Base-by-base conservation (phyloP, 1,139 yeast genomes). In the Sugiyamaella sp. region DNA sequence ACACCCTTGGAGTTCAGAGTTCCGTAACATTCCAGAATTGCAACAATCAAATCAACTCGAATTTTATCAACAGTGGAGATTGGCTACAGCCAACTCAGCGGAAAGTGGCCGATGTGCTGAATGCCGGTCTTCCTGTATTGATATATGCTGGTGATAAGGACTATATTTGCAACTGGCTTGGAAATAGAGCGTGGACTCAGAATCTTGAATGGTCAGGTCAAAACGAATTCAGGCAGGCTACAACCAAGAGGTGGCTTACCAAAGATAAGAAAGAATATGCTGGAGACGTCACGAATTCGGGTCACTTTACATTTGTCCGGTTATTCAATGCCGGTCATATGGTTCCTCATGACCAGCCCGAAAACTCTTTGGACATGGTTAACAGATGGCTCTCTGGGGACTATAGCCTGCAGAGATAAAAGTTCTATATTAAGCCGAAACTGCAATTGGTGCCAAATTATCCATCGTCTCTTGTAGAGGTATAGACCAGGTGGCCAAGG, bases 141-240 rank as follows among this genome's bases (percentile, higher is more conserved):
- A 78, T 88, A 57, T 89, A 88, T 66, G 95, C 95, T 12, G 96
- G 96, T 63, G 95, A 89, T 71, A 87, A 87, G 72, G 96, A 89
- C 71, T 88, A 80, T 70, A 88, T 89, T 62, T 89, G 96, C 74
- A 89, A 89, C 74, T 89, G 96, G 93, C 77, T 89, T 60, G 96
- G 96, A 54, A 88, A 87, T 72, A 79, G 80, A 64, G 93, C 86
- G 2, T 87, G 95, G 91, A 75, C 88, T 35, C 77, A 85, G 63
- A 74, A 73, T 57, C 78, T 89, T 62, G 83, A 81, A 58, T 89
- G 95, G 91, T 57, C 67, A 35, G 80, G 79, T 47, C 69, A 70
- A 46, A 65, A 67, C 46, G 63, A 66, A 47, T 70, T 73, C 61
- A 66, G 65, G 45, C 48, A 60, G 29, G 66, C 70, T 8, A 57